A percentile compares a stretch with the other conserved stretches of the same genome.
Evolutionary conservation across 352 stramenopile species (phyloP).

Genomic region (Globisporangium middletonii): DNA sequence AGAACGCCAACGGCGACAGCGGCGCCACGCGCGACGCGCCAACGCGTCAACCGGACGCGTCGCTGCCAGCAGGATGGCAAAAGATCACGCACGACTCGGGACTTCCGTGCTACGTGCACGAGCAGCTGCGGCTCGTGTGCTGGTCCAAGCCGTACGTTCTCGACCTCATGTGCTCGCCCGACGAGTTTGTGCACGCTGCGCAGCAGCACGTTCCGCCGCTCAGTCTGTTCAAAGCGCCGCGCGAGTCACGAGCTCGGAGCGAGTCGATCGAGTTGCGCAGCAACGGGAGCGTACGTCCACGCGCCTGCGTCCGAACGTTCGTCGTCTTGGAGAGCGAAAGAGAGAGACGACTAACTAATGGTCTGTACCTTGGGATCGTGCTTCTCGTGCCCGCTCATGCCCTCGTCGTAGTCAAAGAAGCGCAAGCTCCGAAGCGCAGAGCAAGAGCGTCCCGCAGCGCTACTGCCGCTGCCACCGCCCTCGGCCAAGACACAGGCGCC

Average conservation of each 20-base stretch:
- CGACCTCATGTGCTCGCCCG: constrained; percentile 17
- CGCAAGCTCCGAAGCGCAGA: constrained; percentile 26
- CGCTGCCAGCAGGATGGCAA: constrained; percentile 58
- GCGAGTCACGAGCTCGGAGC: neutral
- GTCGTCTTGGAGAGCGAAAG: too few species aligned
- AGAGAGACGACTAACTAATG: neutral
- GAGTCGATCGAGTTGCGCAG: neutral
- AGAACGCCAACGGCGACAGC: neutral
- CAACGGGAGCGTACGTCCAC: neutral
- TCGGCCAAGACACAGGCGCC: constrained; percentile 10
- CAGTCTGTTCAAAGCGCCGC: constrained; percentile 43
- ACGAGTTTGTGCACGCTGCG: constrained; percentile 35
- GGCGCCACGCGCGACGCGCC: neutral
- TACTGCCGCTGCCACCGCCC: neutral
- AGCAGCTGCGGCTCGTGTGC: constrained; percentile 40
- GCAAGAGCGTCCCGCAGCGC: neutral
- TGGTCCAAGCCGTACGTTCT: constrained; percentile 72
- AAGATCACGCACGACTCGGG: constrained; percentile 58
- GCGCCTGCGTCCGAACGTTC: neutral
- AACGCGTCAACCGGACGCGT: constrained; percentile 11
- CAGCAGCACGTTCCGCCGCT: constrained; percentile 61
- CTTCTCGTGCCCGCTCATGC: neutral
- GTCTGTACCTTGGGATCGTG: neutral
- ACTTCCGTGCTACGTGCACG: constrained; percentile 66
- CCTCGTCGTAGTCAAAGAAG: constrained; percentile 27